Base-by-base conservation (phyloP, 2,329 filamentous ascomycete genomes). In the Penicillium janthinellum region DNA sequence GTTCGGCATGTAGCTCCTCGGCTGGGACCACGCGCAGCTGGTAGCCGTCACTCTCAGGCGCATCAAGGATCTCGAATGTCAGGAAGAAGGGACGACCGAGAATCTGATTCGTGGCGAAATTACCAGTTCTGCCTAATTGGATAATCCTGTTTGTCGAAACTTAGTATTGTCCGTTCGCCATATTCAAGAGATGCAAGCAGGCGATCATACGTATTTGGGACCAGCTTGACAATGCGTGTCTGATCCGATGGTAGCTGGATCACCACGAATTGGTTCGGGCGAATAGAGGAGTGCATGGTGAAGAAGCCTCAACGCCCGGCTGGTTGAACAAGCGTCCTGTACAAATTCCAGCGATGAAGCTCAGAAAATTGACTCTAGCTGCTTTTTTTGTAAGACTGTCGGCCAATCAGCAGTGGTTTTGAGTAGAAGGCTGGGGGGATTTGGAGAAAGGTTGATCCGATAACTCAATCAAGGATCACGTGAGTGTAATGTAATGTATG, bases 71-170 rank as follows among this genome's bases (percentile, higher is more conserved):
- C 75, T 98, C 94, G 78, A 92, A 99, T 0, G 93, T 98, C 61
- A 96, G 82, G 79, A 96, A 87, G 73, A 91, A 96, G 0, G 95
- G 95, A 7, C 95, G 88, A n/a, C 92, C 90, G 63, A 99, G 86
- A 48, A 99, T 86, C 35, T 95, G 85, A 73, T 98, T 97, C 54
- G 91, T 88, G 15, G 91, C 89, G 73, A 99, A 97, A 1, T 87
- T 87, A 64, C 95, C 95, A 74, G 95, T 96, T 85, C 97, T 98
- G 57, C 92, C 92, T 37, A 98, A 82, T 1, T 91, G 92, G 65
- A 98, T 90, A 47, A 87, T 91, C 42, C 93, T 97, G 67, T 7
- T 49, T 2, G 10, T 45, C 17, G 1, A 44, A 35, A 34, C 54
- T 66, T 41, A 65, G 59, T 35, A 15, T 15, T 28, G 20, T 34